phyloP scores from a whole-genome alignment of 1,284 basidiomycete genomes.

The Puccinia coronata region DNA sequence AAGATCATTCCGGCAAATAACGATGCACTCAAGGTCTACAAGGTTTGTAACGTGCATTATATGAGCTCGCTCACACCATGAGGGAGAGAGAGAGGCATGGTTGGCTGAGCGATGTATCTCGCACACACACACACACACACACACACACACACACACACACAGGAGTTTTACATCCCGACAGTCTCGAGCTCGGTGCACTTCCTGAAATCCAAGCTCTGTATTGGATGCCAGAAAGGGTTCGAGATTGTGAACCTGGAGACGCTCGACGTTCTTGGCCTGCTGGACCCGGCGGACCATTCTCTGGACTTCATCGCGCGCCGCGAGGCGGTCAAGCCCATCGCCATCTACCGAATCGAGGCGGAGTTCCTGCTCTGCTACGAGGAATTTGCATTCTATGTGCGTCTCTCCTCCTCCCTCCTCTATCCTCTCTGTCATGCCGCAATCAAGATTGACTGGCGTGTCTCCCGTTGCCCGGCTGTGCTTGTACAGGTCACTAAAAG shows the following conservation, averaged over 20 bases:
- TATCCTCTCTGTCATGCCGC: too few species aligned
- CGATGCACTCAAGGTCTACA: slow-evolving; percentile 90
- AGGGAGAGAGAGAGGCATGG: too few species aligned
- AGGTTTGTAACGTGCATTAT: slow-evolving; percentile 65
- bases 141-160: slow-evolving; percentile 20
- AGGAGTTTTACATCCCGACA: slow-evolving; percentile 98
- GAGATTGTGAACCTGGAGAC: slow-evolving; percentile 98
- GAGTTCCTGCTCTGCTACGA: slow-evolving; percentile 98
- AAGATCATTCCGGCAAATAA: slow-evolving; percentile 91
- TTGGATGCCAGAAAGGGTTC: slow-evolving; percentile 97
- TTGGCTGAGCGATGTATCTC: not conserved
- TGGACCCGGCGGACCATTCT: slow-evolving; percentile 87
- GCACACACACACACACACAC: not conserved
- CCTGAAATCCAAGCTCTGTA: slow-evolving; percentile 94
- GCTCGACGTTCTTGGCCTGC: slow-evolving; percentile 90
- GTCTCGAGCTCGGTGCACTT: slow-evolving; percentile 97
- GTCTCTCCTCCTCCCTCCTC: not conserved
- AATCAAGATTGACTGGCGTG: too few species aligned
- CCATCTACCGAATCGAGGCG: slow-evolving; percentile 86
- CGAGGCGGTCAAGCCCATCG: slow-evolving; percentile 87
- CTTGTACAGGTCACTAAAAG: slow-evolving; percentile 76
- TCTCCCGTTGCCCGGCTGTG: not conserved
- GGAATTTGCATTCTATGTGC: slow-evolving; percentile 92
- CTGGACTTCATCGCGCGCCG: slow-evolving; percentile 91
- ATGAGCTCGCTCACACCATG: not conserved